Evolutionary conservation across 2,329 filamentous ascomycete species (phyloP), one percentile per base, ranked within the genome.

Genomic region (Hypoxylon sp.): DNA sequence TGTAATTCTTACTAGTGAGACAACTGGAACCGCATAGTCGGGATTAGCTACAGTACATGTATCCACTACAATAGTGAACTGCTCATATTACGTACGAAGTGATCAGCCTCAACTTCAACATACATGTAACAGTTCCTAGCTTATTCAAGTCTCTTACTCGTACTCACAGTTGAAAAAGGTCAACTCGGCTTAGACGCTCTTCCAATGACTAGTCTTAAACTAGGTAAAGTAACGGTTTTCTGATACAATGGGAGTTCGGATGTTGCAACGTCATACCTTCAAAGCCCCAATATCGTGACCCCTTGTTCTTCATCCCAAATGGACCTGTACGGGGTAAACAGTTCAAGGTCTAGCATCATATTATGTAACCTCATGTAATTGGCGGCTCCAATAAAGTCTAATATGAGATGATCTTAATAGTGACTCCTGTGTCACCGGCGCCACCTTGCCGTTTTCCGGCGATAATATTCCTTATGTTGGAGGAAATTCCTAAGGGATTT

Each of bases 211-310:
- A 30, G 14, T 14, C 29, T 32, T 43, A 32, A 52, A 39, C 21
- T 32, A 16, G 41, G 32, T 21, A 47, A 19, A 25, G 16, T 27
- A 54, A 29, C 56, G 63, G 25, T 37, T 32, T 61, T 65, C 58
- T 65, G 63, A 65, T 51, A 62, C 63, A 55, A 56, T 30, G 29
- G 55, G 45, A 57, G 53, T 54, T 53, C 57, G 53, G 63, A 61
- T 61, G 63, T 41, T 46, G 41, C 57, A 60, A 56, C 51, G 56
- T 61, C 57, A 55, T 56, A 54, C 43, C 47, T 27, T 55, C 23
- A 56, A 50, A 45, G 12, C 27, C 41, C 48, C 43, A 41, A 12
- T 30, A 50, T 55, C 12, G 30, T 27, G 25, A 6, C 46, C 63
- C 57, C 43, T 41, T 43, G 39, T 45, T 27, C 5, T 54, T 58